Evolutionary conservation across 2,329 filamentous ascomycete species (phyloP).

Genomic region (Podosphaera fusca): DNA sequence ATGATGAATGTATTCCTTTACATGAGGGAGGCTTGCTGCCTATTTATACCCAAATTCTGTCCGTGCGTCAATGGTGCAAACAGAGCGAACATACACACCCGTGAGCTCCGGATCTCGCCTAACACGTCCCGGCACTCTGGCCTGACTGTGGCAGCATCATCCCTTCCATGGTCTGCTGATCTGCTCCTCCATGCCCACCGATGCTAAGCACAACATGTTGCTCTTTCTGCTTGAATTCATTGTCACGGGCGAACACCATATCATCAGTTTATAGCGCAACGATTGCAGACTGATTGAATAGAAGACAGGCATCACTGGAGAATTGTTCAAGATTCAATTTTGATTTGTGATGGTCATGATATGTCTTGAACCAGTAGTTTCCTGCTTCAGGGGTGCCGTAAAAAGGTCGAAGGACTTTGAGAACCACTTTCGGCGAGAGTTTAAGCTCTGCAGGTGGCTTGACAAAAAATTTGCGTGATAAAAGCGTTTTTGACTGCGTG

Average conservation of each 20-base stretch:
- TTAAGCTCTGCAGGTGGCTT: not conserved
- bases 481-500: not conserved
- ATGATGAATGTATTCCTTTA: no score
- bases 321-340: slow-evolving; percentile 1
- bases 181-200: no score
- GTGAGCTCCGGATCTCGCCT: no score
- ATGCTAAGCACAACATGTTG: not conserved
- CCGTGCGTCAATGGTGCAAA: no score
- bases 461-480: not conserved
- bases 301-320: slow-evolving; percentile 1
- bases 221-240: not conserved
- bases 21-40: no score
- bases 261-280: slow-evolving; percentile 2
- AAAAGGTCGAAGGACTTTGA: not conserved
- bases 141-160: no score
- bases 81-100: no score
- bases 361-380: not conserved
- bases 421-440: not conserved
- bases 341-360: slow-evolving; percentile 1
- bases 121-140: no score
- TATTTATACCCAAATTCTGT: no score
- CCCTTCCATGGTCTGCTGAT: no score
- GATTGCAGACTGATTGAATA: slow-evolving; percentile 1
- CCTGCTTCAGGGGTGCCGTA: not conserved
- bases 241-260: slow-evolving; percentile 1